Evolutionary conservation across 1,284 basidiomycete genomes (phyloP), one percentile per base, ranked within the genome.

Genomic region (Rhodotorula glutinis): DNA sequence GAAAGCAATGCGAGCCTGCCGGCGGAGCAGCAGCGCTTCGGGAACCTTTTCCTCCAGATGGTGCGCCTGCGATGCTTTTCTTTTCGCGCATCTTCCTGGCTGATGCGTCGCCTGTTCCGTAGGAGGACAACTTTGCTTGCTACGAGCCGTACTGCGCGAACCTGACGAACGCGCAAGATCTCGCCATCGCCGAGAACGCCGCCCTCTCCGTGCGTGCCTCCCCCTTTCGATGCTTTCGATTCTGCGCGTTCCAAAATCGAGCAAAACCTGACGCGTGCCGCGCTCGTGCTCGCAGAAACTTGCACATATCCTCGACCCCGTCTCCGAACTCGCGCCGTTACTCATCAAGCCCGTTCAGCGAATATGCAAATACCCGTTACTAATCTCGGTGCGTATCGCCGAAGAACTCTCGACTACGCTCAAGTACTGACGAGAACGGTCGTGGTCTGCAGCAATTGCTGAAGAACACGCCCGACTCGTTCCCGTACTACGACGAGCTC

Each of bases 101-200:
- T 33, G 9, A 11, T 4, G 47, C 16, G 10, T n/a, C n/a, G n/a
- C n/a, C n/a, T n/a, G n/a, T n/a, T n/a, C n/a, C n/a, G n/a, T 82
- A 93, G 90, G 95, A 98, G 83, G 86, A 91, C 66, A 90, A 92
- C 74, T 96, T 97, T 77, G 85, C 87, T 56, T 90, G 92, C 47
- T 99, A 99, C 80, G 93, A 96, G 77, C 93, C 94, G 8, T 98
- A 97, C 79, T 98, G 95, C 79, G 92, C 92, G 54, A 98, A 98
- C 80, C 94, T 94, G 80, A 90, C 89, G 49, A 86, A 88, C 77
- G 88, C 92, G 57, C 86, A 89, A 77, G 87, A 92, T 62, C 84
- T 94, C 53, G 88, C 95, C 82, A 85, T 92, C 62, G 86, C 86
- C 66, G 89, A 92, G 77, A 90, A 91, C 79, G 86, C 88, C 75